These are phyloP conservation scores for Quaeritorhiza haematococci DNA, from an alignment of 371 early-diverging fungal genomes.

Conservation along the genomic window DNA sequence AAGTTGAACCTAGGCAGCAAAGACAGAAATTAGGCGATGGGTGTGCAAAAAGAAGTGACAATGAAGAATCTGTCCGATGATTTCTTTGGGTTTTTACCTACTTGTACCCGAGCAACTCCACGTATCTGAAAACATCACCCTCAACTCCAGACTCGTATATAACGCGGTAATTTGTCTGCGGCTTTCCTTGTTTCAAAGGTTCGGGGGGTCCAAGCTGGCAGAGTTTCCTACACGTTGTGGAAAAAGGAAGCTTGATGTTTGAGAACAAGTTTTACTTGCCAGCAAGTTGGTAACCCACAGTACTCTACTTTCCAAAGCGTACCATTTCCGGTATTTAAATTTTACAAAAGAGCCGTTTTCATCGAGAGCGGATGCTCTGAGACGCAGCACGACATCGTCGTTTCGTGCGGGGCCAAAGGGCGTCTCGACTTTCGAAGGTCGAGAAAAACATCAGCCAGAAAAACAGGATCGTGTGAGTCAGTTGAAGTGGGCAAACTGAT, in stretches of 20 bases:
- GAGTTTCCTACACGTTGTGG: constrained; percentile 11
- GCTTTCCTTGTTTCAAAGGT: constrained; percentile 19
- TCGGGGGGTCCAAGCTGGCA: constrained; percentile 21
- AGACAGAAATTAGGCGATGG: not conserved
- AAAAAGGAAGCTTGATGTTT: too few relatives aligned
- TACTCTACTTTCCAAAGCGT: too few relatives aligned
- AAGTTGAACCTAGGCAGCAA: constrained; percentile 18
- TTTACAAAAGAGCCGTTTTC: constrained; percentile 5
- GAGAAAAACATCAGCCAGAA: too few relatives aligned
- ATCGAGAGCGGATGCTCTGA: constrained; percentile 8
- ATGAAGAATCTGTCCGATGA: too few relatives aligned
- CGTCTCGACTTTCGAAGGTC: constrained; percentile 2
- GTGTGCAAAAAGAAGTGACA: too few relatives aligned
- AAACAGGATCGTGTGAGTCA: too few relatives aligned
- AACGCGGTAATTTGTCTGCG: constrained; percentile 16
- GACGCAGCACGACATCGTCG: constrained; percentile 7
- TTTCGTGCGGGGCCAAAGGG: constrained; percentile 15
- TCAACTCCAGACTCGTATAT: constrained; percentile 16
- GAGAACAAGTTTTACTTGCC: too few relatives aligned
- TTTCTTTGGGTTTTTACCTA: too few relatives aligned
- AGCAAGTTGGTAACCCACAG: too few relatives aligned
- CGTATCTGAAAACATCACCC: constrained; percentile 20
- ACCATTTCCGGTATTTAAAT: constrained; percentile 10
- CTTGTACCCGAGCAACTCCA: constrained; percentile 27
- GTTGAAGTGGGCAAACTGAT: too few relatives aligned